These are phyloP conservation scores for Arachis stenosperma DNA, from an alignment of 306 rosid species.

Conservation along the genomic window DNA sequence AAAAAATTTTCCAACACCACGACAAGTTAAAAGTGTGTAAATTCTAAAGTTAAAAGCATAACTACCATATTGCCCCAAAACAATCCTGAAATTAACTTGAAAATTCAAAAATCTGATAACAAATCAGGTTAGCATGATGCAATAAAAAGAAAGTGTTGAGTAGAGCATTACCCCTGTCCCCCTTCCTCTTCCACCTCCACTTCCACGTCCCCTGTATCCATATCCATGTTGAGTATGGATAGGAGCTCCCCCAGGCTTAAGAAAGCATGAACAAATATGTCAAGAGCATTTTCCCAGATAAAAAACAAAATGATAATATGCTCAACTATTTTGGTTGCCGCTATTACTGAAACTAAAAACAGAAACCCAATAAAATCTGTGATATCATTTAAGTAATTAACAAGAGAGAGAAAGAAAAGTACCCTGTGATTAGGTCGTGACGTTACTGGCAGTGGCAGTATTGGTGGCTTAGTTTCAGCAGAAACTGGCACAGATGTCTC, in stretches of 20 bases:
- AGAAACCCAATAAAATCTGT: background rate
- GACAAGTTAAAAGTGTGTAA: background rate
- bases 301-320: conserved; percentile 7
- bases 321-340: background rate
- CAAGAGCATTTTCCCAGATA: conserved; percentile 30
- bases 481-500: conserved; percentile 54
- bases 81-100: background rate
- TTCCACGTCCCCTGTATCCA: conserved; percentile 70
- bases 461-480: conserved; percentile 77
- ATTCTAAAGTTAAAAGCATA: background rate
- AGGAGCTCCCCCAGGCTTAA: conserved; percentile 67
- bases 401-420: conserved; percentile 21
- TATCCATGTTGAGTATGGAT: conserved; percentile 55
- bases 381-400: background rate
- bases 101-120: conserved; percentile 14
- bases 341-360: background rate
- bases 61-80: conserved; percentile 8
- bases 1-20: background rate
- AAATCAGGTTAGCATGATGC: background rate
- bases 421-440: conserved; percentile 62
- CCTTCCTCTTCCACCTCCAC: conserved; percentile 53
- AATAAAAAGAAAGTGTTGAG: conserved; percentile 14
- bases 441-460: conserved; percentile 71
- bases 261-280: conserved; percentile 33
- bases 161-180: conserved; percentile 67